Base-by-base conservation (phyloP, 768 basidiomycete species). In the Calocera cornea region DNA sequence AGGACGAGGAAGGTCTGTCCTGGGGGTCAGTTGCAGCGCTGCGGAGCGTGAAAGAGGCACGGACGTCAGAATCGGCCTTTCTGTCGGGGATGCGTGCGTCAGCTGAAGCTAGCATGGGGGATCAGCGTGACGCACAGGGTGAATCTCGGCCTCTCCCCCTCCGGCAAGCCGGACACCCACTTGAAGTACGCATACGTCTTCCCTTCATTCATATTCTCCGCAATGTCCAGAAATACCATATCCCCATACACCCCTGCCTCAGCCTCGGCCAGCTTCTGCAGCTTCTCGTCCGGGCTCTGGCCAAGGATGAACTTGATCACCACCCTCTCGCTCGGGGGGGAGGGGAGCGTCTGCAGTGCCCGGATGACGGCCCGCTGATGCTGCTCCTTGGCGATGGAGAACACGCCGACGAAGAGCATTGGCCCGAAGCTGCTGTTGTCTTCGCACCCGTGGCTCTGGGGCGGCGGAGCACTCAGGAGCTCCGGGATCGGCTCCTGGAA, bases 121-220 rank as follows among this genome's bases (percentile, higher is more conserved):
- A 24, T 47, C 8, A 19, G 19, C 7, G 24, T 5, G 16, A 47
- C 44, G 7, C 24, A 47, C 44, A 47, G 44, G 44, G 19, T 19
- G 24, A 47, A 47, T 47, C 44, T 7, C 19, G 44, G 44, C 44
- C 19, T 5, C 44, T 47, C 19, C 44, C 44, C 44, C 8, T 8
- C 44, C 19, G 44, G 44, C 24, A 47, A 19, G 19, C 24, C 24
- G 8, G 44, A 47, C 44, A 47, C 92, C 95, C 95, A 98, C 17
- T 85, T 84, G 80, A 94, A 97, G 78, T 87, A 98, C 1, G 87
- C 84, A 74, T 95, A 82, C 2, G 90, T 90, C 77, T 98, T 98
- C 66, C 95, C 95, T 54, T 83, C 79, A 77, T 98, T 97, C 95
- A 98, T 97, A 76, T 97, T 97, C 78, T 98, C 95, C 12, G 83